Percentiles rank a stretch among this genome's conserved stretches.
These are phyloP conservation scores for Globisporangium yorkense DNA, from an alignment of 352 stramenopile genomes.

Conservation along the genomic window DNA sequence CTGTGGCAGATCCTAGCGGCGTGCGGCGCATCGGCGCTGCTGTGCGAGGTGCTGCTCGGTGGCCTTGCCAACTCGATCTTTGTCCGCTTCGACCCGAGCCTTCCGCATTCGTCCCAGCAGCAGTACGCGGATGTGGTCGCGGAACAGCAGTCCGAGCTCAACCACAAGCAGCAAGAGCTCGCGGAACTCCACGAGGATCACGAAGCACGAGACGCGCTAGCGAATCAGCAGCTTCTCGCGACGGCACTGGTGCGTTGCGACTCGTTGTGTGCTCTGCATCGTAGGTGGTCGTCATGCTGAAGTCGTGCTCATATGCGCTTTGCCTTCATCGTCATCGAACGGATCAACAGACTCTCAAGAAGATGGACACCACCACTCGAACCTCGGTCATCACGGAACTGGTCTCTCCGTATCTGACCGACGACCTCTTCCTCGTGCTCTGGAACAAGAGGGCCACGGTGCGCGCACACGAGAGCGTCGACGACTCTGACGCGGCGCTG, in stretches of 20 bases:
- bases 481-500: slow-evolving; percentile 9
- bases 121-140: slow-evolving; percentile 33
- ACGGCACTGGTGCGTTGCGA: slow-evolving; percentile 9
- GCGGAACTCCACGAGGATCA: slow-evolving; percentile 13
- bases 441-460: slow-evolving; percentile 55
- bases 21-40: slow-evolving; percentile 29
- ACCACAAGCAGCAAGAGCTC: slow-evolving; percentile 13
- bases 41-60: slow-evolving; percentile 41
- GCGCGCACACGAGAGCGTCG: slow-evolving; percentile 10
- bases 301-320: not conserved
- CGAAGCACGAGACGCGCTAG: slow-evolving; percentile 9
- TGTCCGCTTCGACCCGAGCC: slow-evolving; percentile 30
- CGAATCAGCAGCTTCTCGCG: slow-evolving; percentile 25
- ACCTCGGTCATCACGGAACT: slow-evolving; percentile 32
- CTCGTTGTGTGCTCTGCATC: not conserved
- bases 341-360: slow-evolving; percentile 14
- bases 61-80: slow-evolving; percentile 66
- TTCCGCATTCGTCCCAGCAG: slow-evolving; percentile 25
- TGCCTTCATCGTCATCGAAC: not conserved
- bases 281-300: not conserved
- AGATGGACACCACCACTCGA: slow-evolving; percentile 28
- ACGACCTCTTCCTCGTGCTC: slow-evolving; percentile 50
- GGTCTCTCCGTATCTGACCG: slow-evolving; percentile 40
- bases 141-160: slow-evolving; percentile 17
- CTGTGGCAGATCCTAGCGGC: slow-evolving; percentile 17